These are phyloP conservation scores for Penicillium paneum DNA, from an alignment of 2,329 filamentous ascomycete species.

Conservation along the genomic window DNA sequence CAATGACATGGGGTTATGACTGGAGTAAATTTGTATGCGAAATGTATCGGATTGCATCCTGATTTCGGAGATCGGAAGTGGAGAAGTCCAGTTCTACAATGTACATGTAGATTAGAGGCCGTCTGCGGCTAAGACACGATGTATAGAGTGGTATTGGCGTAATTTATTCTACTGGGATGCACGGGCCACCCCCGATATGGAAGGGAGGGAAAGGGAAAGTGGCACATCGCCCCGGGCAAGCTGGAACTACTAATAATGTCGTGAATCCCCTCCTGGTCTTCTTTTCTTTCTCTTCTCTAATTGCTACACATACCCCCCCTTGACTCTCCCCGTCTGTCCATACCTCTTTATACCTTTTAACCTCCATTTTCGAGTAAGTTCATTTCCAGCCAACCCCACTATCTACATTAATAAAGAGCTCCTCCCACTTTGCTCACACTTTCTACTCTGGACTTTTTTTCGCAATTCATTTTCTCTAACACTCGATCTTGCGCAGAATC, in stretches of 20 bases:
- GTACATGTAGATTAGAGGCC: neutral
- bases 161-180: neutral
- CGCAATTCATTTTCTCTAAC: neutral
- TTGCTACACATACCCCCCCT: neutral
- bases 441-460: neutral
- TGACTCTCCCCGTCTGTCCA: neutral
- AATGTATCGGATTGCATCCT: neutral
- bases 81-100: neutral
- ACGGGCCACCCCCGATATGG: constrained; percentile 3
- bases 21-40: neutral
- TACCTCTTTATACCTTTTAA: neutral
- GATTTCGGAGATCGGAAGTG: neutral
- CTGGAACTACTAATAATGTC: constrained; percentile 12
- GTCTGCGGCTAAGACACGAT: neutral
- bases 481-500: neutral
- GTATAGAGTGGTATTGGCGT: neutral
- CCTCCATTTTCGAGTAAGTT: neutral
- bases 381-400: neutral
- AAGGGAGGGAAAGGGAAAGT: constrained; percentile 1
- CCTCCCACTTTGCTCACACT: neutral
- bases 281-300: constrained; percentile 1
- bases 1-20: neutral
- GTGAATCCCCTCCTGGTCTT: constrained; percentile 8
- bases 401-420: neutral
- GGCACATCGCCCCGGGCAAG: constrained; percentile 3